These are phyloP conservation scores for Graphilbum ipis-grandicollis DNA, from an alignment of 2,329 filamentous ascomycete species.

Conservation along the genomic window DNA sequence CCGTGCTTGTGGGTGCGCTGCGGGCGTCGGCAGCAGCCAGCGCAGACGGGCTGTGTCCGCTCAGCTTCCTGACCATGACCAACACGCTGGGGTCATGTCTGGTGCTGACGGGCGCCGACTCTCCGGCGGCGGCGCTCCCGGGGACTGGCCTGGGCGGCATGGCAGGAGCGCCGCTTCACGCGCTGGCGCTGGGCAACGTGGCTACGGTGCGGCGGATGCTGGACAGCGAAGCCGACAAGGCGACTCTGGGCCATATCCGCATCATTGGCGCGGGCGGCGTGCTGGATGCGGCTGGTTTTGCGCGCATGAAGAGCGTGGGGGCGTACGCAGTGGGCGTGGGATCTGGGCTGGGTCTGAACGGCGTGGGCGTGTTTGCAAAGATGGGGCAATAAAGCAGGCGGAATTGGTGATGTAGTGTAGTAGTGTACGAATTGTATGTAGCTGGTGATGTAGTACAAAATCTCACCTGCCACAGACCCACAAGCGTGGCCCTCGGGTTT, in stretches of 20 bases:
- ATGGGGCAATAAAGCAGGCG: slow-evolving; percentile 25
- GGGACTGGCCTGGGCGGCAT: slow-evolving; percentile 49
- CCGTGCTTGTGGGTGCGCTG: slow-evolving; percentile 35
- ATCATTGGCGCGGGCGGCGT: slow-evolving; percentile 63
- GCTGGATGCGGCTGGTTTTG: slow-evolving; percentile 40
- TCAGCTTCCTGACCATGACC: slow-evolving; percentile 56
- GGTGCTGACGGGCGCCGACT: slow-evolving; percentile 22
- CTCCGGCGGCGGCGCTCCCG: slow-evolving; percentile 29
- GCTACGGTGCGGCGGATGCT: slow-evolving; percentile 45
- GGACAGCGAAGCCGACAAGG: slow-evolving; percentile 24
- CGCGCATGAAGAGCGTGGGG: slow-evolving; percentile 49
- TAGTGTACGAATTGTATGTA: too few species aligned
- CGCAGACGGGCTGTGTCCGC: slow-evolving; percentile 16
- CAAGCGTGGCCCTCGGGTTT: too few species aligned
- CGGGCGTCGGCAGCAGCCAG: slow-evolving; percentile 11
- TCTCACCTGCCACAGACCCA: too few species aligned
- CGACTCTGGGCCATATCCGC: slow-evolving; percentile 30
- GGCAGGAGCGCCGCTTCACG: slow-evolving; percentile 55
- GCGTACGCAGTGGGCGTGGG: slow-evolving; percentile 51
- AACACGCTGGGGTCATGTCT: slow-evolving; percentile 57
- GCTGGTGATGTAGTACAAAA: too few species aligned
- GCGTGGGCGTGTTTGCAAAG: slow-evolving; percentile 41
- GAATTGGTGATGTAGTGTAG: too few species aligned
- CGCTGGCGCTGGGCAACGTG: slow-evolving; percentile 60
- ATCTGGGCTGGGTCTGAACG: slow-evolving; percentile 49